These are phyloP conservation scores for Venturia asperata DNA, from an alignment of 2,329 filamentous ascomycete genomes.

Conservation along the genomic window DNA sequence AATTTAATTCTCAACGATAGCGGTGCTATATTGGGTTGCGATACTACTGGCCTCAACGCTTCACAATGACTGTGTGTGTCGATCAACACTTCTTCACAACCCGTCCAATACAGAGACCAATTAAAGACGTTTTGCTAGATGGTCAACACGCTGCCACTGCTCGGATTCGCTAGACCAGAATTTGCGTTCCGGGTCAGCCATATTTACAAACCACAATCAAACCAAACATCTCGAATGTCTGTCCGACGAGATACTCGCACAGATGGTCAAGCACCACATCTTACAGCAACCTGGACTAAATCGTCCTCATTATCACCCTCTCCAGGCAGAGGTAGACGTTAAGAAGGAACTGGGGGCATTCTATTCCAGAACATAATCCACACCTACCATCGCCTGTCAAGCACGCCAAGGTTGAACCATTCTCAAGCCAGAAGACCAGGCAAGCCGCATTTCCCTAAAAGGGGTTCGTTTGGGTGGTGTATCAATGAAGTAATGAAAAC, in stretches of 20 bases:
- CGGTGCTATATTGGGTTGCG: not conserved
- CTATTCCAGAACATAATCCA: not conserved
- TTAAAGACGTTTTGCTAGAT: not conserved
- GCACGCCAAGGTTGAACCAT: not conserved
- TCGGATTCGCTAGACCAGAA: not conserved
- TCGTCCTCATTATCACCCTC: not conserved
- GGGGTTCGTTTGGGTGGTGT: not conserved
- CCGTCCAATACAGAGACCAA: not conserved
- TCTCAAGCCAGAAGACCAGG: not conserved
- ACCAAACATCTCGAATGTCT: not conserved
- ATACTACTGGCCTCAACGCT: not conserved
- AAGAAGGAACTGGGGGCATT: not conserved
- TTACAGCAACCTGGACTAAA: not conserved
- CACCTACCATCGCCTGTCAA: not conserved
- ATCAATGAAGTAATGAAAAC: not conserved
- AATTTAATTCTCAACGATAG: not conserved
- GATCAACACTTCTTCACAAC: not conserved
- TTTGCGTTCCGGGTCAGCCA: not conserved
- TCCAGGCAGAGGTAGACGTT: too few species aligned
- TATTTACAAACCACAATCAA: not conserved
- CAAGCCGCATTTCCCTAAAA: not conserved
- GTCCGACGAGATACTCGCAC: not conserved
- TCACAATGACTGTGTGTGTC: not conserved
- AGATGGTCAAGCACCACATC: not conserved
- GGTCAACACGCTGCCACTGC: not conserved